Evolutionary conservation across 2,329 filamentous ascomycete genomes (phyloP).

Genomic region (Fusarium sp.): DNA sequence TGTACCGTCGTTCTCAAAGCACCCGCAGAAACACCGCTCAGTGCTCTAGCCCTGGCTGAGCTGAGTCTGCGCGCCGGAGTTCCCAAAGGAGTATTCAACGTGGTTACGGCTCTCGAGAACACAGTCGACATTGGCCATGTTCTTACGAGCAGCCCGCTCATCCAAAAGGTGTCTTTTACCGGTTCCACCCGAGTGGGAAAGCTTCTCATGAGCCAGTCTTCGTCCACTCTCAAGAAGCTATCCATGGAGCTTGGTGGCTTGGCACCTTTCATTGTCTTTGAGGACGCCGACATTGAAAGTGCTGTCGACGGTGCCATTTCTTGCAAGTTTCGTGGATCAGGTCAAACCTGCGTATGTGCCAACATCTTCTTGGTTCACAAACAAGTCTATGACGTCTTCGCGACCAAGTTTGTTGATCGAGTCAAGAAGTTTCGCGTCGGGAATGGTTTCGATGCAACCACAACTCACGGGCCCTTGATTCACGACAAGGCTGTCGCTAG

Average conservation of each 20-base stretch:
- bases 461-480: too few species aligned
- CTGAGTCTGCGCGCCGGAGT: background rate
- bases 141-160: background rate
- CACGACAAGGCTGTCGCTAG: too few species aligned
- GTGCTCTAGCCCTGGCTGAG: background rate
- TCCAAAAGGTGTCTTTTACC: background rate
- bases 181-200: background rate
- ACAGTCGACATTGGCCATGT: background rate
- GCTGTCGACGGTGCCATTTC: background rate
- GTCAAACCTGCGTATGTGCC: slow-evolving; percentile 40
- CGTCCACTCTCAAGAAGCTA: background rate
- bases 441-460: too few species aligned
- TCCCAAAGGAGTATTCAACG: background rate
- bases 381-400: too few species aligned
- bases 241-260: background rate
- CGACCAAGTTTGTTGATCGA: too few species aligned
- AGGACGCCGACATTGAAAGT: background rate
- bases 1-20: background rate
- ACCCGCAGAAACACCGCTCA: background rate
- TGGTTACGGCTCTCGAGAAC: background rate
- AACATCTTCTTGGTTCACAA: slow-evolving; percentile 47
- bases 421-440: too few species aligned
- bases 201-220: background rate
- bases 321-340: background rate
- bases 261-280: slow-evolving; percentile 28